phyloP scores from a whole-genome alignment of 306 rosid genomes.

The Medicago lupulina region DNA sequence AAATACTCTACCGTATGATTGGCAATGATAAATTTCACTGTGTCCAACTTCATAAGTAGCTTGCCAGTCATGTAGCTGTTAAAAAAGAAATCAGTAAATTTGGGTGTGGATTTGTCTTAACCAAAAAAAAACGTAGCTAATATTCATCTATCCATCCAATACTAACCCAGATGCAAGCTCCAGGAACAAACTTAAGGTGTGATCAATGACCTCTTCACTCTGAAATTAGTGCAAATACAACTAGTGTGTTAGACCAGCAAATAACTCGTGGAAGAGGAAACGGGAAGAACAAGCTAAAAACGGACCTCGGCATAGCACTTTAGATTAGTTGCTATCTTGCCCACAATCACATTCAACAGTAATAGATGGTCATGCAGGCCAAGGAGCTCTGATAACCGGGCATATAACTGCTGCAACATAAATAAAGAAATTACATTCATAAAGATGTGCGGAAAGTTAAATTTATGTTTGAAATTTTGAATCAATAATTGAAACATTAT shows the following conservation, averaged over 20 bases:
- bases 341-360: conserved; percentile 56
- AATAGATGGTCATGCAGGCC: conserved; percentile 61
- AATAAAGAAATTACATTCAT: conserved; percentile 28
- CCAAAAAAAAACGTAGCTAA: conserved; percentile 42
- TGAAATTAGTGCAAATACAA: conserved; percentile 49
- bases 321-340: conserved; percentile 58
- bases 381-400: conserved; percentile 62
- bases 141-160: conserved; percentile 30
- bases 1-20: conserved; percentile 78
- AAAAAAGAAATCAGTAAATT: conserved; percentile 29
- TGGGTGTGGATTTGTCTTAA: conserved; percentile 7
- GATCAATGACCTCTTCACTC: conserved; percentile 98
- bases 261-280: conserved; percentile 11
- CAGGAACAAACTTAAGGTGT: conserved; percentile 91
- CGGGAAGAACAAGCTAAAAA: conserved; percentile 5
- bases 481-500: conserved; percentile 28
- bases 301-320: conserved; percentile 54
- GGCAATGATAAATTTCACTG: conserved; percentile 90
- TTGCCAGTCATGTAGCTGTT: conserved; percentile 96
- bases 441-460: conserved; percentile 10
- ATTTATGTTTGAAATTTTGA: neutral
- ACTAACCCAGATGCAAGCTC: conserved; percentile 99
- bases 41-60: conserved; percentile 93
- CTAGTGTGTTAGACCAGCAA: conserved; percentile 33
- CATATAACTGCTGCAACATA: conserved; percentile 66